Percentiles rank a stretch among this genome's conserved stretches.
Conservation (phyloP, 176 grass and related monocot genomes). For the Olyra latifolia region DNA sequence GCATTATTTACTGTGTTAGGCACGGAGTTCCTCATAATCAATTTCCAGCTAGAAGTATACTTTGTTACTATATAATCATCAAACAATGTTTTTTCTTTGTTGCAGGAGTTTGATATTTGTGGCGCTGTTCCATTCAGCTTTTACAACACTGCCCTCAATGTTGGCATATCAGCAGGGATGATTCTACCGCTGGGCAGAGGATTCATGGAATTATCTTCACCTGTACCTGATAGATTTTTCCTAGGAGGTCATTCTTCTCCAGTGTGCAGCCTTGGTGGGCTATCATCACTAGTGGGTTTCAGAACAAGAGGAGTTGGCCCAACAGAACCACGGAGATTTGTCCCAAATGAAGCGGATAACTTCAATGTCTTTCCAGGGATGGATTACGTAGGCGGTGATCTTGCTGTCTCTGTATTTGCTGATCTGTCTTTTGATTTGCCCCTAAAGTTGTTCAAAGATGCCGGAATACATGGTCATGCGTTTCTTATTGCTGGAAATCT, state of each 20-base stretch:
- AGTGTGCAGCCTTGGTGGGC: conserved; percentile 50
- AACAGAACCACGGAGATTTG: conserved; percentile 46
- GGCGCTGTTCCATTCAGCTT: conserved; percentile 68
- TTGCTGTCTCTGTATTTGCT: conserved; percentile 64
- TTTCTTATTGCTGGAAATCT: conserved; percentile 72
- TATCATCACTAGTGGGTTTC: conserved; percentile 67
- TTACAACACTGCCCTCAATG: conserved; percentile 68
- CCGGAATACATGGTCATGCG: conserved; percentile 73
- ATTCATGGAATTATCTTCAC: conserved; percentile 56
- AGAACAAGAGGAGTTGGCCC: conserved; percentile 71
- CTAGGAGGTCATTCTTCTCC: conserved; percentile 66
- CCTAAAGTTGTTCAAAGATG: conserved; percentile 52
- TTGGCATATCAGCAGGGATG: conserved; percentile 61
- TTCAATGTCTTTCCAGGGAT: conserved; percentile 25
- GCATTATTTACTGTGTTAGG: neutral
- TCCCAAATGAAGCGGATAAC: conserved; percentile 36
- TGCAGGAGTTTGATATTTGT: conserved; percentile 71
- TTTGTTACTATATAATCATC: neutral
- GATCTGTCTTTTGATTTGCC: conserved; percentile 89
- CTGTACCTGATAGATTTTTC: conserved; percentile 63
- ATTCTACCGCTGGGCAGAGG: conserved; percentile 59
- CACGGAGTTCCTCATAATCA: neutral
- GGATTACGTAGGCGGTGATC: conserved; percentile 62
- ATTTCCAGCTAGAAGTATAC: neutral
- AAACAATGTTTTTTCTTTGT: conserved; percentile 2